Evolutionary conservation across 1,284 basidiomycete species (phyloP).

Genomic region (Tilletia caries): DNA sequence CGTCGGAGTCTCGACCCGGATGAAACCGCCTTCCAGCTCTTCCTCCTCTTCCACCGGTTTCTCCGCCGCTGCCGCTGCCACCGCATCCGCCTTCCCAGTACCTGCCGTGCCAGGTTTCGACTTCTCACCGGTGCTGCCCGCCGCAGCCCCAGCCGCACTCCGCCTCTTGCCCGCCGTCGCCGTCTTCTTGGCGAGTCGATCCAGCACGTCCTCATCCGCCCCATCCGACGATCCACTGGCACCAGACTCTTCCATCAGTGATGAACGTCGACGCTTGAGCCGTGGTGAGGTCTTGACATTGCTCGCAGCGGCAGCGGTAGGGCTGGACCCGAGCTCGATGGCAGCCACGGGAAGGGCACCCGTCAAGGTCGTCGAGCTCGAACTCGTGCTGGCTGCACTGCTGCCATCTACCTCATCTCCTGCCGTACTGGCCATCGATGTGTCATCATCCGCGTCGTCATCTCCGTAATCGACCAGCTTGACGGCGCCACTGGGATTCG

Average conservation of each 20-base stretch:
- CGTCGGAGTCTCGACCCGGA: slow-evolving; percentile 3
- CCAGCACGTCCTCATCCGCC: slow-evolving; percentile 9
- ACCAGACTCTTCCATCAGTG: background rate
- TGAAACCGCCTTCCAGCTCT: slow-evolving; percentile 9
- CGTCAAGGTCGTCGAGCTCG: slow-evolving; percentile 1
- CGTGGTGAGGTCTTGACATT: background rate
- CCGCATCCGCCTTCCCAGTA: background rate
- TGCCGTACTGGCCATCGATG: slow-evolving; percentile 22
- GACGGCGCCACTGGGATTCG: slow-evolving; percentile 59
- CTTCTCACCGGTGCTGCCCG: background rate
- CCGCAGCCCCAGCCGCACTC: background rate
- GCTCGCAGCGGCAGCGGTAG: background rate
- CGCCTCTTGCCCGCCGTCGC: slow-evolving; percentile 1
- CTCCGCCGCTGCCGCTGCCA: background rate
- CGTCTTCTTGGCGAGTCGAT: slow-evolving; percentile 12
- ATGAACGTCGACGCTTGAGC: background rate
- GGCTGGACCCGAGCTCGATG: background rate
- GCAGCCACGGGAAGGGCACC: background rate
- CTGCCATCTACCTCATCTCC: slow-evolving; percentile 41
- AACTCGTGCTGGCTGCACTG: background rate
- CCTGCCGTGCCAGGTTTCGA: background rate
- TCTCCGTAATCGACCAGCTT: slow-evolving; percentile 70
- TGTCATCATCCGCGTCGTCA: slow-evolving; percentile 59
- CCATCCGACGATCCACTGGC: background rate
- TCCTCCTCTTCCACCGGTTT: background rate